A percentile compares a stretch with the other conserved stretches of the same genome.
phyloP scores from a whole-genome alignment of 2,329 filamentous ascomycete species.

The Hysterium pulicare region DNA sequence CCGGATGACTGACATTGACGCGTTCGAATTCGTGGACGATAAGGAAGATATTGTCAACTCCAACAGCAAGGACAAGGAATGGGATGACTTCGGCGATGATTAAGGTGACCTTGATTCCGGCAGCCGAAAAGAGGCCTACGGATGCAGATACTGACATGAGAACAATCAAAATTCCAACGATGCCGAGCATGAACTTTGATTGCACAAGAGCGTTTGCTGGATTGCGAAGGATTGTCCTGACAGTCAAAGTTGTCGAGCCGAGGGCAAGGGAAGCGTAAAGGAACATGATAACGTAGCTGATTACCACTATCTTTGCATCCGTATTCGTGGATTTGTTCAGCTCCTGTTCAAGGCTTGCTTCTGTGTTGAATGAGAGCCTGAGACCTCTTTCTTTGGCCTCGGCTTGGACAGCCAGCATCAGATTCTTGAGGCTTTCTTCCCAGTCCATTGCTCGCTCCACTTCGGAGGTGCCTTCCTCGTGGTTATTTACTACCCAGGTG shows the following conservation, averaged over 20 bases:
- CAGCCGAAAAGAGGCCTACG: constrained; percentile 89
- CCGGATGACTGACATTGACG: constrained; percentile 86
- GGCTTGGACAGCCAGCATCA: constrained; percentile 71
- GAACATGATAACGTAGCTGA: constrained; percentile 99
- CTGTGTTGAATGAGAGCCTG: constrained; percentile 88
- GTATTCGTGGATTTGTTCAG: constrained; percentile 98
- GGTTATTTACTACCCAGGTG: constrained; percentile 93
- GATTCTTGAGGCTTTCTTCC: constrained; percentile 73
- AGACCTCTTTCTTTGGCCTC: constrained; percentile 78
- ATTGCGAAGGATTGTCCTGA: constrained; percentile 74
- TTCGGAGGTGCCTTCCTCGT: constrained; percentile 67
- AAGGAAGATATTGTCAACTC: constrained; percentile 97
- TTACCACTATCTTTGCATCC: constrained; percentile 90
- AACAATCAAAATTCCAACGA: constrained; percentile 91
- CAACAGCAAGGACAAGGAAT: constrained; percentile 92
- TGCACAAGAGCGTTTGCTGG: constrained; percentile 84
- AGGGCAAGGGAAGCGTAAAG: constrained; percentile 91
- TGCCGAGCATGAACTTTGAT: constrained; percentile 94
- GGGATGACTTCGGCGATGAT: constrained; percentile 99
- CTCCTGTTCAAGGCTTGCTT: constrained; percentile 91
- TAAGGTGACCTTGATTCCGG: constrained; percentile 87
- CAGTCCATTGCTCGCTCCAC: constrained; percentile 80
- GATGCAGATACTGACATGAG: constrained; percentile 96
- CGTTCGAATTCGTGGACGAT: constrained; percentile 98
- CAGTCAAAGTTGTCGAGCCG: constrained; percentile 78